These are phyloP conservation scores for Dalbergia cultrata DNA, from an alignment of 306 rosid genomes.

Conservation along the genomic window DNA sequence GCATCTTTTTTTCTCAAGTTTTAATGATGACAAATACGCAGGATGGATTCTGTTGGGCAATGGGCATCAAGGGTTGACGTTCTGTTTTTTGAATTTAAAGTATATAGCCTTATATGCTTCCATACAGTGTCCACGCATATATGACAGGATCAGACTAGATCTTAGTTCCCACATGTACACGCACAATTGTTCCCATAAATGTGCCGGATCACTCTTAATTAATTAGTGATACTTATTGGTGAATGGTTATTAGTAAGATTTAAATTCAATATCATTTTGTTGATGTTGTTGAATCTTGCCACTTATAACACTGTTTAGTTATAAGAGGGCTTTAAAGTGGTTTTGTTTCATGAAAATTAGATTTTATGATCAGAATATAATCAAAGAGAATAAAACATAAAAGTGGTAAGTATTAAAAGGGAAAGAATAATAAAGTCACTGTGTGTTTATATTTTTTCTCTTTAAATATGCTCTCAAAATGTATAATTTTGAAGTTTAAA, in stretches of 20 bases:
- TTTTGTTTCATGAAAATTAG: too few species aligned
- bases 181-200: not conserved
- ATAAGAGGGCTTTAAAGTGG: not conserved
- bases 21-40: not conserved
- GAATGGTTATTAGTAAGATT: not conserved
- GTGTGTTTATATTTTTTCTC: too few species aligned
- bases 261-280: not conserved
- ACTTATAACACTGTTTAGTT: not conserved
- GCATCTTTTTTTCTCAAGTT: not conserved
- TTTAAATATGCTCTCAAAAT: too few species aligned
- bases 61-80: too few species aligned
- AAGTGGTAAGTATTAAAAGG: too few species aligned
- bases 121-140: not conserved
- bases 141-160: not conserved
- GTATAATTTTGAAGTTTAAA: too few species aligned
- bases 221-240: not conserved
- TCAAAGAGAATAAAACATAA: too few species aligned
- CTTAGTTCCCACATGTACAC: not conserved
- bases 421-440: too few species aligned
- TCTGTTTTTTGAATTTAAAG: not conserved
- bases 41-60: not conserved
- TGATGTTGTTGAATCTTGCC: not conserved
- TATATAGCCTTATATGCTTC: not conserved
- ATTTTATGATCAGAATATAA: too few species aligned
- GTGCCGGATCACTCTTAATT: not conserved